phyloP scores from a whole-genome alignment of 345 rosid genomes.

The Triadica sebifera region DNA sequence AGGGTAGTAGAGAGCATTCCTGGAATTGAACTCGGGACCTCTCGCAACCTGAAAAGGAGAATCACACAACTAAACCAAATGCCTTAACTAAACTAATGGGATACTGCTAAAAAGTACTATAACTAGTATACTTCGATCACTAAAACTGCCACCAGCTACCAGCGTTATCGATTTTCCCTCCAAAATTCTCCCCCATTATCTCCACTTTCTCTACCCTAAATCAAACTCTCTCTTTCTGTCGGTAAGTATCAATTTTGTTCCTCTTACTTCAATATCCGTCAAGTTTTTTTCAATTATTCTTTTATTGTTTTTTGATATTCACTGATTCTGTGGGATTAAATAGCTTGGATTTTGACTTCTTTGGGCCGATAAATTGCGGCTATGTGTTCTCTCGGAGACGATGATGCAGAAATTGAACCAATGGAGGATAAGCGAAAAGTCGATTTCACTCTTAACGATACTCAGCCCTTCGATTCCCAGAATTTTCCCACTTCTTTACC shows the following conservation, averaged over 20 bases:
- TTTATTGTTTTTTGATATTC: background rate
- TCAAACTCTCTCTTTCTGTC: background rate
- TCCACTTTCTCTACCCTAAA: constrained; percentile 8
- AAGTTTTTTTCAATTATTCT: too few species aligned
- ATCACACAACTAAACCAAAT: constrained; percentile 87
- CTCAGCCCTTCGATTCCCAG: constrained; percentile 25
- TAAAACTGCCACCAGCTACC: too few species aligned
- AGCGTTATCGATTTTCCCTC: constrained; percentile 46
- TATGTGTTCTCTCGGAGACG: constrained; percentile 28
- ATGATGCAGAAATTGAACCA: constrained; percentile 6
- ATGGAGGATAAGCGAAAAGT: background rate
- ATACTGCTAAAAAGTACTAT: too few species aligned
- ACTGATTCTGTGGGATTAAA: background rate
- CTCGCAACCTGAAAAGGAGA: constrained; percentile 88
- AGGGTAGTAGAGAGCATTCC: constrained; percentile 40
- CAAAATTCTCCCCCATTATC: constrained; percentile 22
- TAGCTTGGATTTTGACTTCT: background rate
- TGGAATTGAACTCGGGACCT: constrained; percentile 79
- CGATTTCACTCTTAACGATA: background rate
- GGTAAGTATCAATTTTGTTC: background rate
- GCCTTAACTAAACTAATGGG: too few species aligned
- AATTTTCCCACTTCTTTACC: constrained; percentile 13
- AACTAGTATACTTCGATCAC: too few species aligned
- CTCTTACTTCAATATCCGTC: background rate
- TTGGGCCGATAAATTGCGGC: constrained; percentile 7